Conservation (phyloP, 2,329 filamentous ascomycete genomes). For the Ascochyta clinopodiicola region DNA sequence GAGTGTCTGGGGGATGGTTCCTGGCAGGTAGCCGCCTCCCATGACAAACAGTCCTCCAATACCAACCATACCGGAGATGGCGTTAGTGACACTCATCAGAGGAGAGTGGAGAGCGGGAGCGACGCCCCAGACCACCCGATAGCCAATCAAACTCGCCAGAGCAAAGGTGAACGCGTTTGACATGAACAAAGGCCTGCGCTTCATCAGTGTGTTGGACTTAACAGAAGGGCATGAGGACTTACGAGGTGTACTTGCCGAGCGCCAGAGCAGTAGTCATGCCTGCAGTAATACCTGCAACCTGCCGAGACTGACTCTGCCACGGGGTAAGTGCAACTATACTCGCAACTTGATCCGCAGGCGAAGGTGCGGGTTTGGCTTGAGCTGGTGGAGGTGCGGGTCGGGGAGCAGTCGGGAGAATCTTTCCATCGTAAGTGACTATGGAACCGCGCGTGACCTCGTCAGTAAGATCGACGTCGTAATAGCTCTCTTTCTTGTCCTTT, state of each 20-base stretch:
- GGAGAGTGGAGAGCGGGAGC: constrained; percentile 83
- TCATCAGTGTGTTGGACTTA: constrained; percentile 1
- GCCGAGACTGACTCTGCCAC: constrained; percentile 78
- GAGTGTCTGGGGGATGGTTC: constrained; percentile 77
- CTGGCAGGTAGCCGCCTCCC: constrained; percentile 68
- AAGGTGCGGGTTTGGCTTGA: constrained; percentile 52
- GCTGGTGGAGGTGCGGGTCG: constrained; percentile 68
- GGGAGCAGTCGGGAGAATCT: constrained; percentile 77
- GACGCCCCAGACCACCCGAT: constrained; percentile 88
- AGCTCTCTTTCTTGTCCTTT: constrained; percentile 76
- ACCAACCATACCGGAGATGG: constrained; percentile 88
- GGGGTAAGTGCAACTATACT: constrained; percentile 74
- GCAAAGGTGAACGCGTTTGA: constrained; percentile 84
- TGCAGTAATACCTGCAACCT: constrained; percentile 76
- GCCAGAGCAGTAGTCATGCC: constrained; percentile 79
- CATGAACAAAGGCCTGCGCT: constrained; percentile 75
- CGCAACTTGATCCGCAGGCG: constrained; percentile 51
- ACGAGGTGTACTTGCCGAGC: constrained; percentile 78
- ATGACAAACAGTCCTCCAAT: constrained; percentile 88
- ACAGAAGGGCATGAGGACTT: neutral
- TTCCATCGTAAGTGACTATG: constrained; percentile 80
- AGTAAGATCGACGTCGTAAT: constrained; percentile 78
- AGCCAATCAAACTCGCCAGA: constrained; percentile 83
- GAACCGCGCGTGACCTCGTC: constrained; percentile 87
- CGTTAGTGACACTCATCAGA: constrained; percentile 92